Conservation (phyloP, 345 rosid genomes). For the Arabis alpina region DNA sequence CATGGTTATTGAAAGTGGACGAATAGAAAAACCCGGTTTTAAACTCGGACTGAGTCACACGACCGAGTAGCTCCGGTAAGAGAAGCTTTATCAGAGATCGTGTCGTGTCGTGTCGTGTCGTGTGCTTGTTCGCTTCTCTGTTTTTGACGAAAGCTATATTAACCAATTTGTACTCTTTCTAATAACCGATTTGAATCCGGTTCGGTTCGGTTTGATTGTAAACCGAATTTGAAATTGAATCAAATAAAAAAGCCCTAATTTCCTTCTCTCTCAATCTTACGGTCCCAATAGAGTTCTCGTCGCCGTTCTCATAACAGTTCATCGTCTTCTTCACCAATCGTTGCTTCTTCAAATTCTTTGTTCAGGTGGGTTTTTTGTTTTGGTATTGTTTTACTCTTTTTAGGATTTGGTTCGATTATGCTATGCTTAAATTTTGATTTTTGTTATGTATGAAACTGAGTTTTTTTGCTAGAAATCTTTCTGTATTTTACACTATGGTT, state of each 20-base stretch:
- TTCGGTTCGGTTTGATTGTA: constrained; percentile 1
- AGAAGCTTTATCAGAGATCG: constrained; percentile 21
- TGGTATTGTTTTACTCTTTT: background rate
- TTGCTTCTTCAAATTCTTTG: constrained; percentile 11
- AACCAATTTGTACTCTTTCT: constrained; percentile 23
- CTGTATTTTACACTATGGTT: too few relatives aligned
- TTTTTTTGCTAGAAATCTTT: too few relatives aligned
- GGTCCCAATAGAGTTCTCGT: background rate
- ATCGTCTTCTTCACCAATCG: constrained; percentile 17
- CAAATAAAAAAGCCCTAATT: background rate
- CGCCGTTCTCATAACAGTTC: constrained; percentile 16
- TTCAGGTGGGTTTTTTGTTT: constrained; percentile 6
- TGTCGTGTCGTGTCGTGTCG: constrained; percentile 13
- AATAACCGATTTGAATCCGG: background rate
- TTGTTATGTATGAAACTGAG: too few relatives aligned
- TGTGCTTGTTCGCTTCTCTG: constrained; percentile 20
- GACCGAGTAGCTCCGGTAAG: constrained; percentile 20
- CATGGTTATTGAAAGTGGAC: constrained; percentile 29
- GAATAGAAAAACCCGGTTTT: background rate
- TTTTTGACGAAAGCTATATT: constrained; percentile 24
- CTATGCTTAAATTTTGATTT: background rate
- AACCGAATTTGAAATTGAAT: constrained; percentile 1
- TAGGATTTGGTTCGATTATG: background rate
- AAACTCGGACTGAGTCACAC: constrained; percentile 32
- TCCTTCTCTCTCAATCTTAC: too few relatives aligned